phyloP scores from a whole-genome alignment of 129 eudicot genomes.

The Pittosporum tobira region DNA sequence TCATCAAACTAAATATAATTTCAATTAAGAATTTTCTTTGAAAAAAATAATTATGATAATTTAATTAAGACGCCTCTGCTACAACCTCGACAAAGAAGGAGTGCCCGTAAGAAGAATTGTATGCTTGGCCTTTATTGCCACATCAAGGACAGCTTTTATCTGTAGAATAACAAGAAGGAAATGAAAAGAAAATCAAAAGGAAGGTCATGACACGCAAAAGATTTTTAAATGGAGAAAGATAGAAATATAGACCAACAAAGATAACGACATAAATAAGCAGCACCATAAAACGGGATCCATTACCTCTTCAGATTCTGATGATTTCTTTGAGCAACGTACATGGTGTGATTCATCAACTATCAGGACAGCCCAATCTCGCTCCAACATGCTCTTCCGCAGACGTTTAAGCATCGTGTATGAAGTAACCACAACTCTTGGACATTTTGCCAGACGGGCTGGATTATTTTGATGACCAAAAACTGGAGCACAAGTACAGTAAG shows the following conservation, averaged over 20 bases:
- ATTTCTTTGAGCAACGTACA: constrained; percentile 67
- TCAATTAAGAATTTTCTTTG: not conserved
- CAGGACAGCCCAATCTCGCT: constrained; percentile 68
- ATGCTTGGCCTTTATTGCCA: constrained; percentile 60
- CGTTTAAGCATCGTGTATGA: constrained; percentile 83
- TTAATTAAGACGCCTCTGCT: constrained; percentile 10
- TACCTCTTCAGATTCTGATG: constrained; percentile 79
- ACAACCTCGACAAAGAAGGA: constrained; percentile 96
- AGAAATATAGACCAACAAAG: not conserved
- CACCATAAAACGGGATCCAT: constrained; percentile 5
- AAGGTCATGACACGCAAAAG: not conserved
- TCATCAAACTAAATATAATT: not conserved
- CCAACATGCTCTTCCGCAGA: constrained; percentile 54
- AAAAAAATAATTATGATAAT: not conserved
- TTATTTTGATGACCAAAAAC: constrained; percentile 83
- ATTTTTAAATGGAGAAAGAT: not conserved
- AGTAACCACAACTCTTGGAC: constrained; percentile 75
- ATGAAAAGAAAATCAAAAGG: not conserved
- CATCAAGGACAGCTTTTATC: constrained; percentile 74
- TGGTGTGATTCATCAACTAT: constrained; percentile 98
- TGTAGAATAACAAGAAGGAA: constrained; percentile 24
- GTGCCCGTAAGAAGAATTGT: constrained; percentile 87
- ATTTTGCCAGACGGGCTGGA: constrained; percentile 56
- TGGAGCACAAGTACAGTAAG: constrained; percentile 17
- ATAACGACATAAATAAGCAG: not conserved